Evolutionary conservation across 352 stramenopile genomes (phyloP).

Genomic region (Hyaloperonospora arabidopsidis): DNA sequence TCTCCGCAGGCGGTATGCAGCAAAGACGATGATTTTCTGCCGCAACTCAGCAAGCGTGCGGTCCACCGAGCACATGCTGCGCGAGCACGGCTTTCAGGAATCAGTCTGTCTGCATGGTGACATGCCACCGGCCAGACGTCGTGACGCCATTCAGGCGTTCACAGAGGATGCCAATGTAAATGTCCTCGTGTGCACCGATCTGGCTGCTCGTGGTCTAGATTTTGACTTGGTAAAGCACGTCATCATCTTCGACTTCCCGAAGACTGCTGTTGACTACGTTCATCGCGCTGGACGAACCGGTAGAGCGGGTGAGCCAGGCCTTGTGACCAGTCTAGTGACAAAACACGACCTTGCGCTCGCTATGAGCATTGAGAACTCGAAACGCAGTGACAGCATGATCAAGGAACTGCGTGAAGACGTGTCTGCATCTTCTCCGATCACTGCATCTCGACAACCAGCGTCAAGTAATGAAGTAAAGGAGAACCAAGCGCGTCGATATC

Average conservation of each 20-base stretch:
- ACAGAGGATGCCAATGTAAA: conserved; percentile 29
- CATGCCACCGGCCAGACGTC: conserved; percentile 49
- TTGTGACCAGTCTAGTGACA: conserved; percentile 71
- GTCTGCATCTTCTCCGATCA: neutral
- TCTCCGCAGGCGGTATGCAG: conserved; percentile 28
- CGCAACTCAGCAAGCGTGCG: conserved; percentile 62
- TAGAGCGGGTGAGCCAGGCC: conserved; percentile 44
- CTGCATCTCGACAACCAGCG: conserved; percentile 6
- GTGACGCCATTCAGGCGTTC: conserved; percentile 56
- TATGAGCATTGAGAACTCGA: conserved; percentile 59
- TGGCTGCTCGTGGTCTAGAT: conserved; percentile 89
- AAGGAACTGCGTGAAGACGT: conserved; percentile 39
- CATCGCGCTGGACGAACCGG: conserved; percentile 82
- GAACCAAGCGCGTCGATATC: conserved; percentile 7
- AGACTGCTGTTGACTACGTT: conserved; percentile 89
- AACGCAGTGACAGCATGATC: conserved; percentile 45
- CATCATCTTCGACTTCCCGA: conserved; percentile 91
- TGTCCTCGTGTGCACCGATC: conserved; percentile 90
- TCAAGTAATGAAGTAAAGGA: conserved; percentile 11
- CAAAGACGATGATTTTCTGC: conserved; percentile 75
- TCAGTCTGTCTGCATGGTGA: conserved; percentile 68
- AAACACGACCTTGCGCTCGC: conserved; percentile 61
- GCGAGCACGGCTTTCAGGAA: conserved; percentile 54
- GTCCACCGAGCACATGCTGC: conserved; percentile 78
- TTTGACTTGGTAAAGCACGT: conserved; percentile 85